Conservation (phyloP, 108 stramenopile species). For the Licmophora abbreviata region DNA sequence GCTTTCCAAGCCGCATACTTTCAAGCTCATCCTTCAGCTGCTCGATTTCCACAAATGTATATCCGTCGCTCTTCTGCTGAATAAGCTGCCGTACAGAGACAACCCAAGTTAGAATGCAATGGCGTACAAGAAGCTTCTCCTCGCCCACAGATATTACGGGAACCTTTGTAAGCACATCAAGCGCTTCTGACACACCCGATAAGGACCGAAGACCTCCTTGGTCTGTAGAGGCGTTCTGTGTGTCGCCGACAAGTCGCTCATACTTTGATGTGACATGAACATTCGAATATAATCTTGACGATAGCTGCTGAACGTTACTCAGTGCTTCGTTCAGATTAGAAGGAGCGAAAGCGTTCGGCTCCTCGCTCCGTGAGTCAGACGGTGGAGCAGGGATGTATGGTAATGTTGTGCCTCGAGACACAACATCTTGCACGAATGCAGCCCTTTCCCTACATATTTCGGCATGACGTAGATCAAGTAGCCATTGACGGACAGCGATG, state of each 20-base stretch:
- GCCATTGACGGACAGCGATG: conserved; percentile 37
- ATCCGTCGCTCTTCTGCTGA: background rate
- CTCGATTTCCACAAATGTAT: conserved; percentile 21
- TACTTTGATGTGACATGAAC: background rate
- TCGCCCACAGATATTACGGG: conserved; percentile 53
- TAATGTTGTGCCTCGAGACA: background rate
- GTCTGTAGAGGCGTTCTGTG: background rate
- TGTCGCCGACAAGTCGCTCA: background rate
- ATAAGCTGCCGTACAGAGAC: conserved; percentile 12
- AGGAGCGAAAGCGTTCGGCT: no score
- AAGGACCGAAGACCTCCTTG: conserved; percentile 15
- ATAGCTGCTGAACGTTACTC: background rate
- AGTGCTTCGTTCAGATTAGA: no score
- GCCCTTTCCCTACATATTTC: conserved; percentile 37
- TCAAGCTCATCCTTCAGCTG: conserved; percentile 19
- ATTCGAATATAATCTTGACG: background rate
- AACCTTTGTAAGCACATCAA: conserved; percentile 26
- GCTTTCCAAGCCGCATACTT: conserved; percentile 20
- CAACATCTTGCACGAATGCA: conserved; percentile 37
- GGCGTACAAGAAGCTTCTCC: conserved; percentile 48
- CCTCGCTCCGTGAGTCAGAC: no score
- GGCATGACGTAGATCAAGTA: conserved; percentile 46
- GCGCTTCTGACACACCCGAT: conserved; percentile 17
- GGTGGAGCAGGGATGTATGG: conserved; percentile 2
- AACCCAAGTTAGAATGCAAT: conserved; percentile 55